Evolutionary conservation across 2,329 filamentous ascomycete species (phyloP).

Genomic region (Hypoxylon sp.): DNA sequence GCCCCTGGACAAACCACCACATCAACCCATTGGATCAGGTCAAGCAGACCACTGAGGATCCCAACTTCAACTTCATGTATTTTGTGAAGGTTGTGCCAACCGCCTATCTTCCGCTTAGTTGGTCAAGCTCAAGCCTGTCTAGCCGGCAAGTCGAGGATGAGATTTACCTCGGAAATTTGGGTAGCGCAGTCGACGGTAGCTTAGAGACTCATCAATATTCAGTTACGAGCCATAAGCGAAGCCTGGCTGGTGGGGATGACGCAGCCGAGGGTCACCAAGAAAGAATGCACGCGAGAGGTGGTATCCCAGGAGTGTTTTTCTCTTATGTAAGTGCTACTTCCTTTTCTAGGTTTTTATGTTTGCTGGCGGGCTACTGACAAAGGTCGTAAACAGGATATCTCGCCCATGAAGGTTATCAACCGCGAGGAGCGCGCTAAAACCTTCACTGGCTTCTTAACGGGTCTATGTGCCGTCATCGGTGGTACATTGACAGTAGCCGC

Average conservation of each 20-base stretch:
- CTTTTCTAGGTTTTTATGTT: background rate
- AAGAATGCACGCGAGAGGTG: constrained; percentile 85
- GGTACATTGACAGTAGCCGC: constrained; percentile 96
- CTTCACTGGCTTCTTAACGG: constrained; percentile 91
- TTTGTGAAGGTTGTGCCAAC: constrained; percentile 98
- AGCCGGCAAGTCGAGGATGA: constrained; percentile 56
- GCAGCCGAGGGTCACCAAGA: constrained; percentile 89
- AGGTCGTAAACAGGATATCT: constrained; percentile 89
- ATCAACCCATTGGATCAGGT: constrained; percentile 88
- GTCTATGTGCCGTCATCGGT: constrained; percentile 92
- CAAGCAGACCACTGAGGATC: constrained; percentile 78
- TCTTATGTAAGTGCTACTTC: constrained; percentile 76
- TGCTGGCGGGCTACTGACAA: constrained; percentile 40
- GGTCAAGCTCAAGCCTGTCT: constrained; percentile 60
- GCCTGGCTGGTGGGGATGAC: constrained; percentile 83
- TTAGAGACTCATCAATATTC: constrained; percentile 99
- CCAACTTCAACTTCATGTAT: constrained; percentile 97
- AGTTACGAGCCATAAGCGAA: constrained; percentile 95
- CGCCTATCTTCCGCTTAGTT: constrained; percentile 90
- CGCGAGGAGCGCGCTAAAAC: constrained; percentile 89
- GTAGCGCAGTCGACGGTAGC: constrained; percentile 74
- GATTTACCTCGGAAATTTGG: constrained; percentile 73
- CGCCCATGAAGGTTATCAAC: constrained; percentile 99
- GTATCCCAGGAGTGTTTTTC: constrained; percentile 98
- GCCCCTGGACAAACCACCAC: constrained; percentile 87